Evolutionary conservation across 2,329 filamentous ascomycete genomes (phyloP), one percentile per base, ranked within the genome.

Genomic region (Epichloe amarillans): DNA sequence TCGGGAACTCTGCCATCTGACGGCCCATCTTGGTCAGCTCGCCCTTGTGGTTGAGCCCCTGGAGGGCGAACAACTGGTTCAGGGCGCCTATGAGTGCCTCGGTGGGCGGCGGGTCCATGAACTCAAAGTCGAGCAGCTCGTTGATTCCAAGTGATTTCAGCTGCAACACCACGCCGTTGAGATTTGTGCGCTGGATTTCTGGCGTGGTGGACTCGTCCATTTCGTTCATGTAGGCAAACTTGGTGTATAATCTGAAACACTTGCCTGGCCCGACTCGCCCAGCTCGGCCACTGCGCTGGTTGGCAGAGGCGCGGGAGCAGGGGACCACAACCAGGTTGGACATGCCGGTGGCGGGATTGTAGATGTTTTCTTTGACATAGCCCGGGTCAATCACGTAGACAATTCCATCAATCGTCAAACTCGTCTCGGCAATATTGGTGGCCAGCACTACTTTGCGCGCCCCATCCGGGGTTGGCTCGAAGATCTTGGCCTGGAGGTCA

Each of bases 391-490:
- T 95, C 37, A 97, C 93, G 64, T 94, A 96, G 8, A 91, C 86
- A 53, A 97, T 95, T 15, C 90, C 91, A 63, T 97, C 90, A 52
- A 98, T 95, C 0, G 93, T 98, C 61, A 98, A 70, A 72, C 83
- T 89, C 0, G 93, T 98, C 66, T 98, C 93, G 2, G 93, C 93
- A 65, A 98, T 97, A 63, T 98, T 98, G 2, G 93, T 97, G 0
- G 91, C 89, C 38, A 97, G 70, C 0, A 98, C 88, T 0, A 97
- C 88, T 64, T 97, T 98, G 30, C 93, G 79, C 0, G 86, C 84
- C 17, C 84, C 84, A 0, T 84, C 80, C 0, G 93, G 91, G 0
- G 91, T 95, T 0, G 90, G 89, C 60, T 95, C 88, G 61, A 98
- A 98, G 57, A 97, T 95, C 64, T 91, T 91, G 46, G 85, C 80